Conservation (phyloP, 1,284 basidiomycete species). For the Phlebopus sp. region DNA sequence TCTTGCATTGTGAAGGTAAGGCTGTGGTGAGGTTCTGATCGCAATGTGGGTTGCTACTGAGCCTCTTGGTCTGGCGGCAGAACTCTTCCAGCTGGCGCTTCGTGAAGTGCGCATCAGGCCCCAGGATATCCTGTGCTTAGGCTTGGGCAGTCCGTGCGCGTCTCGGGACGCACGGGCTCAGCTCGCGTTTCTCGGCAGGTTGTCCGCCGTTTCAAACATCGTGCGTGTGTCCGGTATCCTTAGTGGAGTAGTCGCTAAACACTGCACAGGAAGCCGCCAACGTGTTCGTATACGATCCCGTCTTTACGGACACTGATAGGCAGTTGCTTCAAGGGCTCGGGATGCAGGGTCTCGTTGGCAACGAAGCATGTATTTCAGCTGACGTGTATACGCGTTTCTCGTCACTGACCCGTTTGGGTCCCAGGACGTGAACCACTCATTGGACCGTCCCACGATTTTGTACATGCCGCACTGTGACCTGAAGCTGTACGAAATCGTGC, state of each 20-base stretch:
- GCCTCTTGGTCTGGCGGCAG: conserved; percentile 23
- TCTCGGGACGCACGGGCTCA: conserved; percentile 64
- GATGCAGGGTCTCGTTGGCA: conserved; percentile 47
- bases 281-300: conserved; percentile 65
- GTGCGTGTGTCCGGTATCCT: conserved; percentile 42
- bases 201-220: conserved; percentile 50
- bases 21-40: too few relatives aligned
- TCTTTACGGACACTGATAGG: conserved; percentile 60
- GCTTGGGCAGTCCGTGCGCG: conserved; percentile 62
- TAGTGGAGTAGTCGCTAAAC: background rate
- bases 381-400: background rate
- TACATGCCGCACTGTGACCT: conserved; percentile 80
- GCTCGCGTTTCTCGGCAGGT: conserved; percentile 58
- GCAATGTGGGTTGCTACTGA: background rate
- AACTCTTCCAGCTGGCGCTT: conserved; percentile 35
- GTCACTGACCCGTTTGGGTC: conserved; percentile 10
- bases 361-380: conserved; percentile 39
- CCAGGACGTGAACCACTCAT: conserved; percentile 38
- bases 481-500: conserved; percentile 61
- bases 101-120: conserved; percentile 18
- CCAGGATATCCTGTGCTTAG: conserved; percentile 54
- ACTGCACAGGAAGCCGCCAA: conserved; percentile 41
- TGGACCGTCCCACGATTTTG: conserved; percentile 51
- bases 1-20: conserved; percentile 37
- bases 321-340: conserved; percentile 48